A percentile compares a stretch with the other conserved stretches of the same genome.
These are phyloP conservation scores for Candida broadrunensis DNA, from an alignment of 805 yeast genomes.

Conservation along the genomic window DNA sequence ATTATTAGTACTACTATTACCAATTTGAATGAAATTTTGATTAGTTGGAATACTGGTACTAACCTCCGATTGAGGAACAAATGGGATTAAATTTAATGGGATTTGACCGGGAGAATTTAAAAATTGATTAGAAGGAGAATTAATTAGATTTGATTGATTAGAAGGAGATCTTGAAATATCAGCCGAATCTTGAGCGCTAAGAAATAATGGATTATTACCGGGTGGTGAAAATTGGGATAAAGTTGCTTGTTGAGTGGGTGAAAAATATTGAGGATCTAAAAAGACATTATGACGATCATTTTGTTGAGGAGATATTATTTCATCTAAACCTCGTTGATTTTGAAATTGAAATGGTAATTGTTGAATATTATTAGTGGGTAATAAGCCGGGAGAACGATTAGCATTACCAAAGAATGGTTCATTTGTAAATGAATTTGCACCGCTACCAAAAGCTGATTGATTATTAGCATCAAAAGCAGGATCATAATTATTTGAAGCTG, in stretches of 20 bases:
- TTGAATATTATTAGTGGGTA: conserved; percentile 4
- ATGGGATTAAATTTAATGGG: conserved; percentile 7
- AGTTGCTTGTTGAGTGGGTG: conserved; percentile 34
- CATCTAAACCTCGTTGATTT: conserved; percentile 17
- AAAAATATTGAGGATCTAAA: conserved; percentile 37
- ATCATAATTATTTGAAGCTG: not conserved
- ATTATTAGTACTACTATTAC: conserved; percentile 1
- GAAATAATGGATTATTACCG: conserved; percentile 18
- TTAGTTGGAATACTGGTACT: conserved; percentile 23
- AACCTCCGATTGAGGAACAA: not conserved
- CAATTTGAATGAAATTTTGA: conserved; percentile 1
- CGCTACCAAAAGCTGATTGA: conserved; percentile 1
- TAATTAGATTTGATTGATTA: conserved; percentile 16
- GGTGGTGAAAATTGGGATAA: conserved; percentile 29
- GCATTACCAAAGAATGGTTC: conserved; percentile 27
- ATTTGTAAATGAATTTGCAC: conserved; percentile 16
- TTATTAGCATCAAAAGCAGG: not conserved
- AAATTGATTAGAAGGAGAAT: too few relatives aligned
- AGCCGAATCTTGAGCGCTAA: conserved; percentile 12
- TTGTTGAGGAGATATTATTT: conserved; percentile 30
- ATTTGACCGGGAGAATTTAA: conserved; percentile 38
- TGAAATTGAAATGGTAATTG: conserved; percentile 5
- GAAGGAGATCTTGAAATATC: conserved; percentile 37
- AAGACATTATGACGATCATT: not conserved
- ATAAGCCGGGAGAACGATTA: conserved; percentile 1